Evolutionary conservation across 805 yeast species (phyloP).

Genomic region (Pichia deserticola): DNA sequence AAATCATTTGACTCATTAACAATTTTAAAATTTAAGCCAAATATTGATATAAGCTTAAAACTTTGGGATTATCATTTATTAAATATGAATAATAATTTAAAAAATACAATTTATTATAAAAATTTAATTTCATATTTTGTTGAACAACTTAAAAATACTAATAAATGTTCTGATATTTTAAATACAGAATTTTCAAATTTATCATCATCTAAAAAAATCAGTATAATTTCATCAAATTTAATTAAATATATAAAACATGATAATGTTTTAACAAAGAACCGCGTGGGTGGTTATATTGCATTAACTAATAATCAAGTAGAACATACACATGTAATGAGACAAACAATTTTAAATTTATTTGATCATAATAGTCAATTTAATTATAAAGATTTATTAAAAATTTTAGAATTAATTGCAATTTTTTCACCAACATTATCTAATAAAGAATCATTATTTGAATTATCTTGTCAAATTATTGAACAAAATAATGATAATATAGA

Average conservation of each 20-base stretch:
- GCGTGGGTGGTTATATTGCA: conserved; percentile 7
- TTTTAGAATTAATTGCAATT: conserved; percentile 4
- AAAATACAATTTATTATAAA: background rate
- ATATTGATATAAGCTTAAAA: background rate
- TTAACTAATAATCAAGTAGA: conserved; percentile 2
- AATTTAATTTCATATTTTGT: background rate
- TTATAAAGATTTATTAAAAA: conserved; percentile 3
- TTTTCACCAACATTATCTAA: conserved; percentile 3
- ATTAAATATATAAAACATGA: background rate
- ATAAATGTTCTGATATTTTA: background rate
- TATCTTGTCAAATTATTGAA: background rate
- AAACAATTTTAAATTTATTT: background rate
- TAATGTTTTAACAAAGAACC: conserved; percentile 1
- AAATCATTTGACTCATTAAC: background rate
- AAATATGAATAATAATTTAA: background rate
- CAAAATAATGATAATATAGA: background rate
- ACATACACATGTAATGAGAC: conserved; percentile 4
- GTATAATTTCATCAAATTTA: background rate
- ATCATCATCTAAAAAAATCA: conserved; percentile 3
- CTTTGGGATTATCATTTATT: conserved; percentile 2
- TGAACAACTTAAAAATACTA: background rate
- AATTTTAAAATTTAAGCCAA: background rate
- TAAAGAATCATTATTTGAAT: conserved; percentile 1
- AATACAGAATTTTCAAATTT: conserved; percentile 8
- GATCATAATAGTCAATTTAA: background rate